A percentile compares a stretch with the other conserved stretches of the same genome.
phyloP scores from a whole-genome alignment of 176 grass and related monocot species.

The Triticum urartu region DNA sequence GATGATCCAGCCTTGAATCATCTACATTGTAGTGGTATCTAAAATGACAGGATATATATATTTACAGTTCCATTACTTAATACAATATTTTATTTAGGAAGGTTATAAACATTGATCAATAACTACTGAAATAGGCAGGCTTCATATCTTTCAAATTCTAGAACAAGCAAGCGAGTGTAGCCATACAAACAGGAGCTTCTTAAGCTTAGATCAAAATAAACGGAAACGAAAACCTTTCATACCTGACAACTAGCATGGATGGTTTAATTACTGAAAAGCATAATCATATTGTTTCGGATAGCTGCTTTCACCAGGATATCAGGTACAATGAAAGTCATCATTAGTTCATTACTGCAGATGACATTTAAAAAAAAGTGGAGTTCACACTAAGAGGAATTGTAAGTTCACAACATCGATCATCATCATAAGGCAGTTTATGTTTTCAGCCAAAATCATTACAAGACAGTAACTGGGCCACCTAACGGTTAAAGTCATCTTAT shows the following conservation, averaged over 20 bases:
- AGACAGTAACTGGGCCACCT: background rate
- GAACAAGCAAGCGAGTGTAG: background rate
- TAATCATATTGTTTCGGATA: background rate
- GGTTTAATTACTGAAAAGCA: background rate
- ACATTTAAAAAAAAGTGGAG: background rate
- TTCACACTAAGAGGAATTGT: background rate
- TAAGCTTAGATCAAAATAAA: background rate
- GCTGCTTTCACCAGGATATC: background rate
- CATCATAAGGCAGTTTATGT: background rate
- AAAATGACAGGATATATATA: slow-evolving; percentile 12
- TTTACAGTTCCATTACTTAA: background rate
- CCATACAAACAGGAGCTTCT: background rate
- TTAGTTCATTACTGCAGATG: no score
- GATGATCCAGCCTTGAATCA: slow-evolving; percentile 68
- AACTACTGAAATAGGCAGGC: background rate
- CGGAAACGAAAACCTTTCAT: background rate
- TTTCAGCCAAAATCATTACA: background rate
- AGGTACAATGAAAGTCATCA: background rate
- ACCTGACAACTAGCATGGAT: no score
- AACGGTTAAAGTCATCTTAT: background rate
- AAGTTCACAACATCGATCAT: background rate
- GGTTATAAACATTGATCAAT: background rate
- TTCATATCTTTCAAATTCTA: slow-evolving; percentile 12
- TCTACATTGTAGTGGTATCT: slow-evolving; percentile 87
- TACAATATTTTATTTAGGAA: background rate